phyloP scores from a whole-genome alignment of 352 stramenopile species.

The Aphanomyces invadans region DNA sequence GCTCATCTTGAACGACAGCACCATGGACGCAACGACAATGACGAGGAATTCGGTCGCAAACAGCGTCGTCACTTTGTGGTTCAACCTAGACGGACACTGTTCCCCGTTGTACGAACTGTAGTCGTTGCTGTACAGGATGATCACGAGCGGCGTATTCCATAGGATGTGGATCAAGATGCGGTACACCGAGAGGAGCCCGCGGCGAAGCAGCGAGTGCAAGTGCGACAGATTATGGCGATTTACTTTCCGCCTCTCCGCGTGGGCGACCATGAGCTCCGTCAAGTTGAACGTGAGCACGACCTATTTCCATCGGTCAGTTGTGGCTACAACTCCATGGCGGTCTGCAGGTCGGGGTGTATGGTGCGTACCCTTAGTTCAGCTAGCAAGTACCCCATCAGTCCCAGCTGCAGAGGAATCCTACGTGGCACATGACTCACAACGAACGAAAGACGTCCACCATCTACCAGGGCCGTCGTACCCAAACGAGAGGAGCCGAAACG shows the following conservation, averaged over 20 bases:
- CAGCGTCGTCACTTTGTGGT: not conserved
- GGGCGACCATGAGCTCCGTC: slow-evolving; percentile 4
- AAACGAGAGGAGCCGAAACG: not conserved
- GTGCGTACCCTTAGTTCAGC: not conserved
- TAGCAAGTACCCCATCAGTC: slow-evolving; percentile 1
- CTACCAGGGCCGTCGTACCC: not conserved
- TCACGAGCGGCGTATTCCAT: not conserved
- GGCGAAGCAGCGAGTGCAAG: not conserved
- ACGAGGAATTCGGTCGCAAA: not conserved
- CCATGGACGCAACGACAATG: not conserved
- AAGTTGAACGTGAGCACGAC: slow-evolving; percentile 14
- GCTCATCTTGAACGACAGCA: slow-evolving; percentile 3
- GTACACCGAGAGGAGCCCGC: not conserved
- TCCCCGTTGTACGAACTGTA: not conserved
- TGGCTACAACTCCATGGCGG: no score
- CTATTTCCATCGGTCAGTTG: not conserved
- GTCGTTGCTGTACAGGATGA: not conserved
- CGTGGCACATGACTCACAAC: not conserved
- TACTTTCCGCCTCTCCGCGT: not conserved
- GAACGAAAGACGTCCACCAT: not conserved
- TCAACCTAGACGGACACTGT: not conserved
- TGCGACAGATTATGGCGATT: not conserved
- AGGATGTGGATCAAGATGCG: not conserved
- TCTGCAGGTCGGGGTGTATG: not conserved
- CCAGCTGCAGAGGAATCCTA: not conserved